Base-by-base conservation (phyloP, 75 land plant genomes). In the Pinus tabuliformis region DNA sequence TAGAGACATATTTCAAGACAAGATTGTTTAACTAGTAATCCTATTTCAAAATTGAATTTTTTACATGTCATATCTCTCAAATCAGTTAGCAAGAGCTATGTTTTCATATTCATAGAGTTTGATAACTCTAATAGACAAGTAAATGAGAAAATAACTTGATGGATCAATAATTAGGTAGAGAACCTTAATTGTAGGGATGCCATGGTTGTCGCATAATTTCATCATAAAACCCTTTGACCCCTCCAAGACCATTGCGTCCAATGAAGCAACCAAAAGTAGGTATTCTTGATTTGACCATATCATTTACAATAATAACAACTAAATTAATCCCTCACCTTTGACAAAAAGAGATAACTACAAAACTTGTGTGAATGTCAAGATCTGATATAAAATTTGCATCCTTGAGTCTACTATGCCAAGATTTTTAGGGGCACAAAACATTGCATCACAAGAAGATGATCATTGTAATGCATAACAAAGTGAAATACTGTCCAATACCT, bases 391-490 rank as follows among this genome's bases (percentile, higher is more conserved):
- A 93, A 70, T 83, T 86, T 12, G 98, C 98, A 83, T 86, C 76
- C 95, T 92, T 26, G 98, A 89, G 61, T 42, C 76, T 18, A 88
- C 75, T 76, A 95, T 95, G 18, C 98, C 98, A 70, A 91, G 90
- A 80, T 95, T 95, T 0, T 96, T 96, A 58, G 98, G 98, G 9
- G 98, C 98, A 83, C 98, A 95, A 58, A 88, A 95, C 6, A 95
- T 91, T 14, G 73, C 86, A 80, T 84, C 93, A 74, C 96, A 92
- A 8, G 95, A 82, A 15, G 93, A 83, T 42, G 98, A 89, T 12
- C 91, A 80, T 76, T 89, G 81, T 76, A 95, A 77, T 13, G 90
- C 92, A 77, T 89, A 88, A 78, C 98, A 92, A 62, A 93, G 89
- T 14, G 98, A 90, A 81, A n/a, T 95, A 96, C 78, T 95, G 96